Conservation (phyloP, 148 eudicot genomes). For the Dianthus caryophyllus region DNA sequence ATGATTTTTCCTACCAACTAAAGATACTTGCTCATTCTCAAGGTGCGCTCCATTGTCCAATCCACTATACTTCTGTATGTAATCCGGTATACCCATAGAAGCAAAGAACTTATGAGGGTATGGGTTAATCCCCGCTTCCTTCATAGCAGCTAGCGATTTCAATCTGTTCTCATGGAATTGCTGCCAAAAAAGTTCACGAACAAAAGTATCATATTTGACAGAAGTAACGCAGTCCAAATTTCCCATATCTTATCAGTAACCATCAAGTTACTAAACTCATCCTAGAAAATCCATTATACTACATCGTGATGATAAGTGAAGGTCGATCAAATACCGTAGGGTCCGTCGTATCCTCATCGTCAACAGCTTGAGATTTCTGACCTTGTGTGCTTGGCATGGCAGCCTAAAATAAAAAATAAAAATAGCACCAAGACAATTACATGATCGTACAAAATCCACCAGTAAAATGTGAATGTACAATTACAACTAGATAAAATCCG, state of each 20-base stretch:
- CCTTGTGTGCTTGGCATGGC: conserved; percentile 41
- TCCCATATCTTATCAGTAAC: neutral
- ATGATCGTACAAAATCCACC: neutral
- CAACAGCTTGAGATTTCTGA: conserved; percentile 55
- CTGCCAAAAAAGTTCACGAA: conserved; percentile 37
- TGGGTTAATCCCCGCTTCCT: conserved; percentile 67
- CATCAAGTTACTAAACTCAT: neutral
- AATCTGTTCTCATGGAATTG: conserved; percentile 84
- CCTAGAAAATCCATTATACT: neutral
- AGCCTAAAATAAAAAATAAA: conserved; percentile 32
- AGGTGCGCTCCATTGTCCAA: conserved; percentile 59
- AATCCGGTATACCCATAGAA: conserved; percentile 47
- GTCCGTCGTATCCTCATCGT: conserved; percentile 92
- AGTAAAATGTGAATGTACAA: neutral
- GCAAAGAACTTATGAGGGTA: conserved; percentile 84
- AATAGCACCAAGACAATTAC: neutral
- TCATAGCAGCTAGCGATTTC: conserved; percentile 60
- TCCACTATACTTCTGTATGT: conserved; percentile 51
- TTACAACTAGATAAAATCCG: neutral
- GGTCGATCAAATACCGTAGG: conserved; percentile 52
- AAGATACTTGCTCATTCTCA: conserved; percentile 57
- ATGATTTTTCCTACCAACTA: conserved; percentile 52
- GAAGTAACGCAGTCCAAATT: neutral
- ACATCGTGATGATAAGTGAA: neutral
- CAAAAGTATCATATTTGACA: neutral